Base-by-base conservation (phyloP, 2,329 filamentous ascomycete species). In the Fusarium odoratissimum region DNA sequence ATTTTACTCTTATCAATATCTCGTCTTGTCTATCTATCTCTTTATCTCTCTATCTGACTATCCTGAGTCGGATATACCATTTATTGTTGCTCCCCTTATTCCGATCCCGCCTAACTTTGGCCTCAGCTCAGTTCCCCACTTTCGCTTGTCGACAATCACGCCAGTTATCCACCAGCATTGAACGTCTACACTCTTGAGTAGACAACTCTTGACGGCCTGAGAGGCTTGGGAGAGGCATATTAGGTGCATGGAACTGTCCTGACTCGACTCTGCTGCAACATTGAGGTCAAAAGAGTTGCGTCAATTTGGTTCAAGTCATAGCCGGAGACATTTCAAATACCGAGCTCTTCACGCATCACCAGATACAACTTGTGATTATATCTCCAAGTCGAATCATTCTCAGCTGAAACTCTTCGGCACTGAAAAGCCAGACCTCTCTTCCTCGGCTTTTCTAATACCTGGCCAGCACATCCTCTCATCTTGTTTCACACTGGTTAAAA, bases 71-170 rank as follows among this genome's bases (percentile, higher is more conserved):
- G 31, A n/a, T 33, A 48, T 49, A 58, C n/a, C 56, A 19, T 48
- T 52, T 62, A 63, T 61, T 40, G 54, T 64, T 60, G 54, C 60
- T 60, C 33, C 23, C 31, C 25, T 56, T 56, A 57, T 30, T 60
- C 25, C 59, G 33, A 48, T 41, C 42, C 31, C 57, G 46, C 35
- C 49, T 60, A 67, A 52, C 65, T 65, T 72, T 41, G 41, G 55
- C 44, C 64, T 51, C 60, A 71, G 64, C 49, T 60, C 45, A 56
- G 37, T 61, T 42, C 72, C 56, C 72, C 72, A 75, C 69, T 75
- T 48, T 75, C 51, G 57, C 42, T 56, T 71, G 57, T 52, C 30
- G 46, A 73, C 38, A 54, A 73, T 75, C 72, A 75, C 72, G 66
- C 72, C 65, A 75, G 72, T 33, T 44, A 45, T 41, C 48, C 38